Evolutionary conservation across 495 filamentous ascomycete species (phyloP), one percentile per base, ranked within the genome.

Genomic region (Penicillium samsonianum): DNA sequence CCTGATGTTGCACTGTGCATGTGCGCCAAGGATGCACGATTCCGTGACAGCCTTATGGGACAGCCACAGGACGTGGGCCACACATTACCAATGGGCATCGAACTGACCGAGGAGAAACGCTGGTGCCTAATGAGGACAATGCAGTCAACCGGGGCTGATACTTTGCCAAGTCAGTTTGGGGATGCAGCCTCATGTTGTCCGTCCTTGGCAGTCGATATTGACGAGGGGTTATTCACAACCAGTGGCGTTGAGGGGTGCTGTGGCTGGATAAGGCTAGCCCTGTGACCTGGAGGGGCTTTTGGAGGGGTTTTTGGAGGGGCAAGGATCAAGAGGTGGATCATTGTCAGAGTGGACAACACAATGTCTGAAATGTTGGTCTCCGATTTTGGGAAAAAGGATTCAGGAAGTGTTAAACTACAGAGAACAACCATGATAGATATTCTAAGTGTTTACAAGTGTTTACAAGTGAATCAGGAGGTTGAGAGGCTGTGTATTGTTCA

Each of bases 111-210:
- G 16, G 30, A 54, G 19, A 59, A 65, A 67, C 43, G 35, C 49
- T 67, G 64, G 41, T 67, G 64, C 64, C 64, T 67, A 64, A 51
- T 22, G 33, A 25, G 5, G 50, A 46, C 31, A 28, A 31, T 40
- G 31, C 19, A 25, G 20, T 35, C 19, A 30, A 40, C 28, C 17
- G 43, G 40, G 31, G 28, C 31, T 26, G 31, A 26, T 17, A 2
- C 23, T 20, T 16, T 16, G 53, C 44, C 44, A 55, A 55, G 53
- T 16, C 42, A 23, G 16, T n/a, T 37, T 28, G 44, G 16, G 41
- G 30, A 23, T 48, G 53, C 44, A 56, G 53, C 53, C 45, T 38
- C 44, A 57, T 48, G 43, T 19, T 47, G 54, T 28, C 19, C 30
- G 4, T 50, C 14, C 54, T 57, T 57, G 54, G 54, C 54, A 57